These are phyloP conservation scores for Anacardium occidentale DNA, from an alignment of 345 rosid genomes.

Conservation along the genomic window DNA sequence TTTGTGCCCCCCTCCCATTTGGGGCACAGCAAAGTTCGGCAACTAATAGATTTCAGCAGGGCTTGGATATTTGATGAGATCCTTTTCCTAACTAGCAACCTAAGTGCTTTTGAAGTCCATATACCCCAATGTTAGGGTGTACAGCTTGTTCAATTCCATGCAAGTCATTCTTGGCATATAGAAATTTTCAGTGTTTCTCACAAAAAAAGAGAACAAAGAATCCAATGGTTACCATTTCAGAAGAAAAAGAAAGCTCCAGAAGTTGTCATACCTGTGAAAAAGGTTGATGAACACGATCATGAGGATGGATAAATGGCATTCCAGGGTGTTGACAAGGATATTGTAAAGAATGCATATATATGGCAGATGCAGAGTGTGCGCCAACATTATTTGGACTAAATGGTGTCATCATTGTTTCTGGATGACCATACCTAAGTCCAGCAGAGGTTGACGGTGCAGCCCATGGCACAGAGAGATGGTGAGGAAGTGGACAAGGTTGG, in stretches of 20 bases:
- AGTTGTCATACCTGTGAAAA: conserved; percentile 58
- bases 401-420: conserved; percentile 62
- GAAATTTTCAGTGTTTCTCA: not conserved
- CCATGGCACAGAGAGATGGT: conserved; percentile 62
- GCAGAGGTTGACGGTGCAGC: conserved; percentile 43
- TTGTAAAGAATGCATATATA: conserved; percentile 62
- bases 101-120: too few relatives aligned
- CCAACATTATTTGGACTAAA: conserved; percentile 61
- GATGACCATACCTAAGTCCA: conserved; percentile 71
- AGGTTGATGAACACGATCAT: conserved; percentile 59
- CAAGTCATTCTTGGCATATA: too few relatives aligned
- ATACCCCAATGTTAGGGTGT: too few relatives aligned
- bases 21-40: not conserved
- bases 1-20: not conserved
- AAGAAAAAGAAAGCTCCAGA: conserved; percentile 6
- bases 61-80: too few relatives aligned
- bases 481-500: conserved; percentile 52
- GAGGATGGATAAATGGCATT: conserved; percentile 54
- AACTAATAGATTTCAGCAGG: not conserved
- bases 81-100: too few relatives aligned
- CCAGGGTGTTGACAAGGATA: conserved; percentile 74
- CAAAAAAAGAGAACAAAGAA: not conserved
- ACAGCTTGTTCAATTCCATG: too few relatives aligned
- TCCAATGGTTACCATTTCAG: not conserved
- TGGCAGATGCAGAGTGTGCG: conserved; percentile 47